Conservation (phyloP, 208 protist species). For the Leishmania lainsoni region DNA sequence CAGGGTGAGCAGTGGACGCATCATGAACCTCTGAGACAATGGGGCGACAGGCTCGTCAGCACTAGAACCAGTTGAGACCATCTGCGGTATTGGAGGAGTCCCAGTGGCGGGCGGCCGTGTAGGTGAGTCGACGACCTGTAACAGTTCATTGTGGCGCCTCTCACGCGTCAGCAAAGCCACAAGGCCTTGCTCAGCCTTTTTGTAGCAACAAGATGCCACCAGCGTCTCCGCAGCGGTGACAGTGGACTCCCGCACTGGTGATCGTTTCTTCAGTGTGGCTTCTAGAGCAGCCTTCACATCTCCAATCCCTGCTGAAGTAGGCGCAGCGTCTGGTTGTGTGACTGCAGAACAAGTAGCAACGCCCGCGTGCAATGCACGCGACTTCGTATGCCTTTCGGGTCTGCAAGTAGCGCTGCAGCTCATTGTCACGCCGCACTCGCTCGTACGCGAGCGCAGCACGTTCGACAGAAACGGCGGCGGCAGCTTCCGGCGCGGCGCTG, state of each 20-base stretch:
- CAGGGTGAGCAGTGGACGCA: background rate
- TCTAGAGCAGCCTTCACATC: background rate
- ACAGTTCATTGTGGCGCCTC: background rate
- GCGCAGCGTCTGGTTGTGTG: conserved; percentile 11
- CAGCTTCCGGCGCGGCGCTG: background rate
- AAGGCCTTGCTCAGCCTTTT: background rate
- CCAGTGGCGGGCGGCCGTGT: background rate
- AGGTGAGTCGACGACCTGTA: background rate
- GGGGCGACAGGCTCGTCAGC: background rate
- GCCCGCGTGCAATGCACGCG: background rate
- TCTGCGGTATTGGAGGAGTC: background rate
- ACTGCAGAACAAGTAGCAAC: conserved; percentile 1
- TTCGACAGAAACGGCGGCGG: background rate
- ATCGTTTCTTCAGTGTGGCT: background rate
- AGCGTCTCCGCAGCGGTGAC: background rate
- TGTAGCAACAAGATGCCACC: background rate
- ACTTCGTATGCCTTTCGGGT: background rate
- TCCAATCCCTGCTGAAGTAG: background rate
- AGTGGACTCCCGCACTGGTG: background rate
- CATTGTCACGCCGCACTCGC: conserved; percentile 7
- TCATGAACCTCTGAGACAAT: background rate
- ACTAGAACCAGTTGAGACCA: background rate
- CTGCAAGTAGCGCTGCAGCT: background rate
- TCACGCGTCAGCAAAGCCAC: background rate
- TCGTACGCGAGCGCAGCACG: conserved; percentile 7